These are phyloP conservation scores for Rugosomyces carneus DNA, from an alignment of 1,284 basidiomycete genomes.

Conservation along the genomic window DNA sequence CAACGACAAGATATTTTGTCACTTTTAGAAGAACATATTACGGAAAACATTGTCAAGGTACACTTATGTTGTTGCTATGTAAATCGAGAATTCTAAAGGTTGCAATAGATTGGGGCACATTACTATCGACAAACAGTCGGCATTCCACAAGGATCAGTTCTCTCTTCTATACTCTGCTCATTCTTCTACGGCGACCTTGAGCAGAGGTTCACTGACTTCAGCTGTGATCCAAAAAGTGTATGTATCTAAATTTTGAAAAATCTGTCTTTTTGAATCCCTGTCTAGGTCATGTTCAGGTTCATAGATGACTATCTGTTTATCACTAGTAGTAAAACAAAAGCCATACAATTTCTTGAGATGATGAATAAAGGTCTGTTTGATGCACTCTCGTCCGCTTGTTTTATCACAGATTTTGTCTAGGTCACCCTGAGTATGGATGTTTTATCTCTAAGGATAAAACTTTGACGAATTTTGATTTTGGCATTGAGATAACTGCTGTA, in stretches of 20 bases:
- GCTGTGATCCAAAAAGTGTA: constrained; percentile 57
- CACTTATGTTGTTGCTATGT: constrained; percentile 6
- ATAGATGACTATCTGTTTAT: constrained; percentile 95
- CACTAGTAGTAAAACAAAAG: constrained; percentile 62
- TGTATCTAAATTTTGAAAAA: constrained; percentile 20
- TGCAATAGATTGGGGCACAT: constrained; percentile 59
- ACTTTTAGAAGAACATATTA: constrained; percentile 85
- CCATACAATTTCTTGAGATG: constrained; percentile 64
- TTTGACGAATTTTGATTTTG: constrained; percentile 77
- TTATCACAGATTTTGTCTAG: constrained; percentile 27
- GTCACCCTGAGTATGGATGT: constrained; percentile 91
- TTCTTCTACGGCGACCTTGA: constrained; percentile 95
- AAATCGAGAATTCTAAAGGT: not conserved
- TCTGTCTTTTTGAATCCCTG: constrained; percentile 2
- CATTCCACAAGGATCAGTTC: constrained; percentile 92
- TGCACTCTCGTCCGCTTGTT: not conserved
- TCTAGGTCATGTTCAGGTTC: constrained; percentile 73
- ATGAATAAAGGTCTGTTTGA: constrained; percentile 66
- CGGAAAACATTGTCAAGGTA: constrained; percentile 87
- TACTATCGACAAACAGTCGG: constrained; percentile 87
- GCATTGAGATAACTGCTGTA: constrained; percentile 47
- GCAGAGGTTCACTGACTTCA: constrained; percentile 52
- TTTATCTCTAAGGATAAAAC: constrained; percentile 88
- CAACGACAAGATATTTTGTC: constrained; percentile 58
- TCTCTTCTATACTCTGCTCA: constrained; percentile 87